phyloP scores from a whole-genome alignment of 208 protist species.

The Crithidia mellificae region DNA sequence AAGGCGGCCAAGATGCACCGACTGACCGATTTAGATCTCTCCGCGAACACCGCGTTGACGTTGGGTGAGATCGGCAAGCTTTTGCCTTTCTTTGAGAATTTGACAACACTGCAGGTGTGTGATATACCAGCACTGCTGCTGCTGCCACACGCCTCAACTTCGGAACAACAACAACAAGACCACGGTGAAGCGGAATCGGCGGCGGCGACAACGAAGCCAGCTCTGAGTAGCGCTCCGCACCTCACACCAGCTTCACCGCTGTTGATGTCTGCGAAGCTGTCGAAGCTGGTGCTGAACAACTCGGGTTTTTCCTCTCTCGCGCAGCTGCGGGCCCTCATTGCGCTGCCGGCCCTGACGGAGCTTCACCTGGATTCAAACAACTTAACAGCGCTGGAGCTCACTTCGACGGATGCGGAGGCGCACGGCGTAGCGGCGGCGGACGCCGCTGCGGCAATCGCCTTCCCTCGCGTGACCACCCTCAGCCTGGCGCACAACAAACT shows the following conservation, averaged over 20 bases:
- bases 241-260: slow-evolving; percentile 15
- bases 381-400: slow-evolving; percentile 36
- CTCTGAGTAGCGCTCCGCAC: no score
- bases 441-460: slow-evolving; percentile 10
- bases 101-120: slow-evolving; percentile 72
- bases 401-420: slow-evolving; percentile 3
- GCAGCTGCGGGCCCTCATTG: slow-evolving; percentile 56
- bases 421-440: background rate
- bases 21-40: slow-evolving; percentile 77
- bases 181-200: no score
- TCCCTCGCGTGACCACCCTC: slow-evolving; percentile 65
- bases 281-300: slow-evolving; percentile 83
- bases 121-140: slow-evolving; percentile 51
- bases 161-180: no score
- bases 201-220: no score
- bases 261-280: slow-evolving; percentile 45
- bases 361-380: slow-evolving; percentile 83
- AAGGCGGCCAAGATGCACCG: slow-evolving; percentile 44
- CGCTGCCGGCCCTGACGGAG: slow-evolving; percentile 58
- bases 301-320: slow-evolving; percentile 59
- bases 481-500: slow-evolving; percentile 81
- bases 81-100: slow-evolving; percentile 51
- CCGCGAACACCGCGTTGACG: slow-evolving; percentile 56
- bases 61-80: slow-evolving; percentile 61
- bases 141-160: no score